Evolutionary conservation across 164 flowering plant species (phyloP), one percentile per base, ranked within the genome.

Genomic region (Protea cynaroides): DNA sequence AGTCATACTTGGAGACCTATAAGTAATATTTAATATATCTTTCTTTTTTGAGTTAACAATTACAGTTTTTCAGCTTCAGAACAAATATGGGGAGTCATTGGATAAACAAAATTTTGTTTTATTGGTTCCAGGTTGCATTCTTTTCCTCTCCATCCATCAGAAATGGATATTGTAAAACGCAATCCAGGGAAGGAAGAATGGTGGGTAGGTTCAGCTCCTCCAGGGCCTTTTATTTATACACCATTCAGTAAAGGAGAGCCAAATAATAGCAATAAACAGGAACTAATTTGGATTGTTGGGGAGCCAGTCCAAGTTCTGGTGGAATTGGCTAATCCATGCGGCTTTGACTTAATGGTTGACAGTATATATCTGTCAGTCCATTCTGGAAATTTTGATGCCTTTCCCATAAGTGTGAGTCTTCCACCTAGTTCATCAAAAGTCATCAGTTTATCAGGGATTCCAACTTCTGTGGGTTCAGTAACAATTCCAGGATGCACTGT

Each of bases 281-380:
- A 90, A 53, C 71, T 90, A 53, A 74, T 78, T 61, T 95, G 99
- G 99, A 72, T 92, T 69, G 96, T 95, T 66, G 97, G 99, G 50
- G 99, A 95, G 77, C 97, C 99, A 36, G 87, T 92, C 25, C 97
- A 95, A 72, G 91, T 95, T 62, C 67, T 92, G 68, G 97, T 95
- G 63, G 99, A 95, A 72, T 79, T 95, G 78, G 99, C 97, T 44
- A 95, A 95, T 71, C 99, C 99, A n/a, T 95, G 99, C 72, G 96
- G 92, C 52, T 95, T 95, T 82, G 91, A 95, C 62, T 76, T 95
- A 69, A 71, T 73, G 75, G 97, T 95, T 68, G 94, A 95, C 66
- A 95, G 97, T 72, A 86, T 95, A 58, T 90, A 95, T 78, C 91
- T 95, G 24, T 92, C 96, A 1, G 92, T 78, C 72, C 92, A 87